Evolutionary conservation across 2,329 filamentous ascomycete species (phyloP).

Genomic region (Intubia oerlemansii): DNA sequence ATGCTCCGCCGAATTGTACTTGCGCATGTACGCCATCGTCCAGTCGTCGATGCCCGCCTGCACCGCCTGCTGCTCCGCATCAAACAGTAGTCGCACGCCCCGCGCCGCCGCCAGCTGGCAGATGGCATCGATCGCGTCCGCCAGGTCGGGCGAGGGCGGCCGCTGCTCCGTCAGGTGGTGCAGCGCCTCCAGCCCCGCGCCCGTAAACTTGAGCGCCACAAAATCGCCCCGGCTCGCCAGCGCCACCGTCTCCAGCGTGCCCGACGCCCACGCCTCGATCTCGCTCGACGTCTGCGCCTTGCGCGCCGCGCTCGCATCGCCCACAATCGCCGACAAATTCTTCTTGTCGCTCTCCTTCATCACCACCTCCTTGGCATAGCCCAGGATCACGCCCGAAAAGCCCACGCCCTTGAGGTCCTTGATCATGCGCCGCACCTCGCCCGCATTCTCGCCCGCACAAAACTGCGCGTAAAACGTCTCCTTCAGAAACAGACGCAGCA

Average conservation of each 20-base stretch:
- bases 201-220: constrained; percentile 57
- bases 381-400: constrained; percentile 65
- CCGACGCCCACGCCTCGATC: constrained; percentile 48
- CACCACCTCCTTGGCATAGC: constrained; percentile 68
- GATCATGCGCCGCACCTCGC: constrained; percentile 47
- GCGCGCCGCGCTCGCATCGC: constrained; percentile 21
- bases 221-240: constrained; percentile 51
- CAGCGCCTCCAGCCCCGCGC: constrained; percentile 55
- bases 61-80: constrained; percentile 64
- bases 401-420: constrained; percentile 48
- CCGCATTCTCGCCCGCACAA: constrained; percentile 57
- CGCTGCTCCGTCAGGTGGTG: constrained; percentile 40
- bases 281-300: constrained; percentile 31
- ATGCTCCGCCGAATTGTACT: constrained; percentile 44
- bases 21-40: constrained; percentile 55
- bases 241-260: constrained; percentile 51
- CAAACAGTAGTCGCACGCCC: constrained; percentile 56
- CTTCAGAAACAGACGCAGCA: constrained; percentile 51
- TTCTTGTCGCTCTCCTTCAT: constrained; percentile 31
- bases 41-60: constrained; percentile 66
- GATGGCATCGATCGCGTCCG: constrained; percentile 48
- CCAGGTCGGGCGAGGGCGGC: constrained; percentile 41
- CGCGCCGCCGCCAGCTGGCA: constrained; percentile 50
- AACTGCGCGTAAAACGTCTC: constrained; percentile 82
- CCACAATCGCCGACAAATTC: constrained; percentile 20